Conservation (phyloP, 2,329 filamentous ascomycete genomes). For the Shiraia bambusicola region DNA sequence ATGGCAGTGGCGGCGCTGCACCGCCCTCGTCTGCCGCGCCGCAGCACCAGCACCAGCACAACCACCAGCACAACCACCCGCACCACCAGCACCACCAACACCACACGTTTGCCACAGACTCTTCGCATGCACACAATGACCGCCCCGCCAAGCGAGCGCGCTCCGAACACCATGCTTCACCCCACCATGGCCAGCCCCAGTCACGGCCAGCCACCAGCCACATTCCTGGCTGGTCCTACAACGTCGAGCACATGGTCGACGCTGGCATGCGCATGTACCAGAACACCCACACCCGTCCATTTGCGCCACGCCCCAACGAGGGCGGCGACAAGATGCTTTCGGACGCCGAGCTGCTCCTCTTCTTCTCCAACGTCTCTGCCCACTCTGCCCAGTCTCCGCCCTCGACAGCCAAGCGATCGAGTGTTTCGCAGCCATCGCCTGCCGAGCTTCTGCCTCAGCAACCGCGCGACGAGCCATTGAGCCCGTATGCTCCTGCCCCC, state of each 20-base stretch:
- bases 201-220: conserved; percentile 53
- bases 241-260: conserved; percentile 43
- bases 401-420: conserved; percentile 32
- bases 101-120: conserved; percentile 19
- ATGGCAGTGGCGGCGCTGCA: conserved; percentile 14
- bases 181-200: conserved; percentile 38
- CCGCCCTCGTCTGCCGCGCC: background rate
- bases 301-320: conserved; percentile 31
- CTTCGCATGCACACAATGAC: conserved; percentile 37
- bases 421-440: conserved; percentile 23
- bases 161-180: conserved; percentile 57
- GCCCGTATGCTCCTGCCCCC: conserved; percentile 11
- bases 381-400: conserved; percentile 30
- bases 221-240: conserved; percentile 43
- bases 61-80: conserved; percentile 23
- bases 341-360: conserved; percentile 50
- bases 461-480: conserved; percentile 9
- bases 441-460: conserved; percentile 8
- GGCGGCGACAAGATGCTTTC: conserved; percentile 39
- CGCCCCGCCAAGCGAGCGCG: conserved; percentile 62
- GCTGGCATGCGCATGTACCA: conserved; percentile 37
- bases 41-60: conserved; percentile 2
- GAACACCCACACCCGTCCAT: conserved; percentile 11
- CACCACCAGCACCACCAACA: conserved; percentile 22
- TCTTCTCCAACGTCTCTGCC: conserved; percentile 43